phyloP scores from a whole-genome alignment of 2,329 filamentous ascomycete genomes.

The Albifimbria verrucaria region DNA sequence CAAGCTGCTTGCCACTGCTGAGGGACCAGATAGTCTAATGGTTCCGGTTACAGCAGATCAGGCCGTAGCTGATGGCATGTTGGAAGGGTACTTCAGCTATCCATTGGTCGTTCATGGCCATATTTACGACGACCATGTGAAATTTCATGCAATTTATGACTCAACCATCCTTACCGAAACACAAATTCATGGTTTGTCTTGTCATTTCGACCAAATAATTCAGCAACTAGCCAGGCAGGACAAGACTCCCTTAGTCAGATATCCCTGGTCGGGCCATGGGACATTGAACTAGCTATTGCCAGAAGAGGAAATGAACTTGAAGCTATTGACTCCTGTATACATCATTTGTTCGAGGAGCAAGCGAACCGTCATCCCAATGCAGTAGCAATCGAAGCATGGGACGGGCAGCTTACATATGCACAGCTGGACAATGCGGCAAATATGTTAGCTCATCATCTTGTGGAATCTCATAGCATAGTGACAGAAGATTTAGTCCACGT shows the following conservation, averaged over 20 bases:
- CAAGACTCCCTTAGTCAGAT: too few species aligned
- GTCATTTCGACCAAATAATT: too few species aligned
- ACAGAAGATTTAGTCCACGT: slow-evolving; percentile 8
- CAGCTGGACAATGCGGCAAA: not conserved
- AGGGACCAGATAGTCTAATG: too few species aligned
- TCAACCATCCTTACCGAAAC: too few species aligned
- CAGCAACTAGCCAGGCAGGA: too few species aligned
- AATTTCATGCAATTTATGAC: slow-evolving; percentile 5
- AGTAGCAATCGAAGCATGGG: not conserved
- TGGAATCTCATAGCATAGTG: slow-evolving; percentile 2
- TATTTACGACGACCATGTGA: not conserved
- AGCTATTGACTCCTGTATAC: not conserved
- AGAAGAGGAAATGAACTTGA: not conserved
- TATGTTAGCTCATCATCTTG: not conserved
- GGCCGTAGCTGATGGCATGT: too few species aligned
- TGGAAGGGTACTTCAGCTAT: slow-evolving; percentile 8
- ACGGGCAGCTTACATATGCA: not conserved
- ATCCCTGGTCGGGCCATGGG: not conserved
- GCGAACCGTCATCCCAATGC: not conserved
- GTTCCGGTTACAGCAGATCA: too few species aligned
- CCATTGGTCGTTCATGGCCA: slow-evolving; percentile 4
- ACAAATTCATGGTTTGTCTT: too few species aligned
- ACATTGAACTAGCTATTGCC: not conserved
- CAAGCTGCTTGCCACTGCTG: too few species aligned
- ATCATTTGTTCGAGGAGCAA: not conserved